A percentile compares a stretch with the other conserved stretches of the same genome.
Evolutionary conservation across 441 rosid species (phyloP).

Genomic region (Arabidopsis lyrata): DNA sequence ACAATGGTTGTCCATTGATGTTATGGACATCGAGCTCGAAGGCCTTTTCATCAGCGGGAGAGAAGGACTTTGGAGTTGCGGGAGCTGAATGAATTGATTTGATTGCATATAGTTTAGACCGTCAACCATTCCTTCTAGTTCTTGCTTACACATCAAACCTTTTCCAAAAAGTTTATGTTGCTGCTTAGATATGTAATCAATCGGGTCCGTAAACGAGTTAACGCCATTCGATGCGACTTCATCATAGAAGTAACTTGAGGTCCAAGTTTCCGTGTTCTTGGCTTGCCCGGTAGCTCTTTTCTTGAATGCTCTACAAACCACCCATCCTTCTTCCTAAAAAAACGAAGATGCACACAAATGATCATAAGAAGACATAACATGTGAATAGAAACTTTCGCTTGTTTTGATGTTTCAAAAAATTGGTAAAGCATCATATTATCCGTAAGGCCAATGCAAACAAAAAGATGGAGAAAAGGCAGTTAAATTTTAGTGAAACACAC

Average conservation of each 20-base stretch:
- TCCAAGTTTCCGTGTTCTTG: constrained; percentile 68
- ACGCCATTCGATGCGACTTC: constrained; percentile 54
- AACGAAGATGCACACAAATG: constrained; percentile 12
- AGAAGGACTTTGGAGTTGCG: constrained; percentile 73
- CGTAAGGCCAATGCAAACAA: constrained; percentile 21
- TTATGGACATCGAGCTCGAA: constrained; percentile 38
- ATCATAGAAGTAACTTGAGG: constrained; percentile 65
- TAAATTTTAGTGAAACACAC: constrained; percentile 19
- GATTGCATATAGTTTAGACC: constrained; percentile 55
- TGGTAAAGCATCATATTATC: constrained; percentile 10
- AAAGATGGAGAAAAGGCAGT: constrained; percentile 10
- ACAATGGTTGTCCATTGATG: constrained; percentile 38
- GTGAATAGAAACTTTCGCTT: not conserved
- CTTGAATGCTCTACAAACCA: constrained; percentile 91
- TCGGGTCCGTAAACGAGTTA: constrained; percentile 61
- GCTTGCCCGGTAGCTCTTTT: constrained; percentile 58
- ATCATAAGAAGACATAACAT: not conserved
- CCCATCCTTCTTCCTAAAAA: constrained; percentile 95
- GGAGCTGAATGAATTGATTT: constrained; percentile 63
- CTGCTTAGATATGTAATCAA: constrained; percentile 48
- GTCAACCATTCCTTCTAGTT: constrained; percentile 58
- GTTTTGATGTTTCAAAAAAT: not conserved
- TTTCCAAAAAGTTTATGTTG: constrained; percentile 26
- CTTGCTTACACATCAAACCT: constrained; percentile 69
- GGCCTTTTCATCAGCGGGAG: constrained; percentile 35